phyloP scores from a whole-genome alignment of 148 eudicot genomes.

The Chenopodium album region DNA sequence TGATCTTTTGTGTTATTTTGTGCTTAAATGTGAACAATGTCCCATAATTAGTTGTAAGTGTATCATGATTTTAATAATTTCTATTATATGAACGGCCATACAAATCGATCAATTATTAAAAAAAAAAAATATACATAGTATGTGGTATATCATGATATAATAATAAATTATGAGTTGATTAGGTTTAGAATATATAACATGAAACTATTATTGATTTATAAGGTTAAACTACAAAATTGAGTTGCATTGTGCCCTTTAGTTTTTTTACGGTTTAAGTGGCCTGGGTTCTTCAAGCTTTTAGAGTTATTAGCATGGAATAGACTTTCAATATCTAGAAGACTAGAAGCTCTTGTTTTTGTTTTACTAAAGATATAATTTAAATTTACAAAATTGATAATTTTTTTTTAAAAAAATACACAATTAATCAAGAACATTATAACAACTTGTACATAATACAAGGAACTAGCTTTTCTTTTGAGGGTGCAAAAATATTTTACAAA shows the following conservation, averaged over 20 bases:
- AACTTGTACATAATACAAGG: no score
- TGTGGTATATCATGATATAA: no score
- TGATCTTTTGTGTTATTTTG: background rate
- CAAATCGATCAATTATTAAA: no score
- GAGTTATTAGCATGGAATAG: background rate
- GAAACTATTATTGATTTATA: background rate
- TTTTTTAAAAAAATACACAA: background rate
- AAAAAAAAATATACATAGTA: no score
- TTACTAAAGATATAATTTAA: background rate
- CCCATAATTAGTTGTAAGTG: background rate
- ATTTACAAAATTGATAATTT: background rate
- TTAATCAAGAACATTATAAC: background rate
- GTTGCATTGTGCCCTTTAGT: no score
- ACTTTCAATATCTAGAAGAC: background rate
- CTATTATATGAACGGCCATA: no score
- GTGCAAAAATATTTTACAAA: background rate
- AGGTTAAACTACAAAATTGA: no score
- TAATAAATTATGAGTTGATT: no score
- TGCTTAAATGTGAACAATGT: background rate
- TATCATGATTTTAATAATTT: background rate
- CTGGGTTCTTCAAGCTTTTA: no score
- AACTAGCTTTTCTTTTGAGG: background rate
- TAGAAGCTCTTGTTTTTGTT: background rate
- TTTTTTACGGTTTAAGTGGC: no score
- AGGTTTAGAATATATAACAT: background rate